Conservation (phyloP, 148 eudicot species). For the Chenopodium suecicum region DNA sequence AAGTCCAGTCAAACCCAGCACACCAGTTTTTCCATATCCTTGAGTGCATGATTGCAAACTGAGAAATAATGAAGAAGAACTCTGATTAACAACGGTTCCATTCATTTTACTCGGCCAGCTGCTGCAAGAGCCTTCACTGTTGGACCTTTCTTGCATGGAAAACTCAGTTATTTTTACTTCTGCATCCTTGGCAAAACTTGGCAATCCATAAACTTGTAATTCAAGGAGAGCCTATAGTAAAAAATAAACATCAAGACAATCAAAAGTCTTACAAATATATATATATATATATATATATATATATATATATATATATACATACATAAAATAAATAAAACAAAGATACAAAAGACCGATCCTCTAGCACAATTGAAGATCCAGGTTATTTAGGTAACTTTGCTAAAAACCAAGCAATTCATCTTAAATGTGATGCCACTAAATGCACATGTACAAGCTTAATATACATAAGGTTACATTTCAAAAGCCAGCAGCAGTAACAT, state of each 20-base stretch:
- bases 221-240: slow-evolving; percentile 52
- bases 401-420: not conserved
- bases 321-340: no score
- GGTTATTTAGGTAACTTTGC: not conserved
- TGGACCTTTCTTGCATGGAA: slow-evolving; percentile 26
- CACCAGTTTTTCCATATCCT: slow-evolving; percentile 32
- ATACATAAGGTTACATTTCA: not conserved
- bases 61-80: slow-evolving; percentile 21
- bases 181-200: slow-evolving; percentile 21
- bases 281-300: no score
- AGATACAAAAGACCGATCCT: not conserved
- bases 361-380: not conserved
- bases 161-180: slow-evolving; percentile 26
- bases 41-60: slow-evolving; percentile 20
- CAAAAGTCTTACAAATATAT: not conserved
- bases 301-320: no score
- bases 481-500: not conserved
- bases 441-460: not conserved
- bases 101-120: slow-evolving; percentile 42
- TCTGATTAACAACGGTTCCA: slow-evolving; percentile 39
- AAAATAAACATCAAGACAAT: not conserved
- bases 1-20: slow-evolving; percentile 80
- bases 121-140: slow-evolving; percentile 19
- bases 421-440: not conserved
- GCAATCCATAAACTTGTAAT: slow-evolving; percentile 59